Base-by-base conservation (phyloP, 2,329 filamentous ascomycete genomes). In the Colletotrichum sp. region DNA sequence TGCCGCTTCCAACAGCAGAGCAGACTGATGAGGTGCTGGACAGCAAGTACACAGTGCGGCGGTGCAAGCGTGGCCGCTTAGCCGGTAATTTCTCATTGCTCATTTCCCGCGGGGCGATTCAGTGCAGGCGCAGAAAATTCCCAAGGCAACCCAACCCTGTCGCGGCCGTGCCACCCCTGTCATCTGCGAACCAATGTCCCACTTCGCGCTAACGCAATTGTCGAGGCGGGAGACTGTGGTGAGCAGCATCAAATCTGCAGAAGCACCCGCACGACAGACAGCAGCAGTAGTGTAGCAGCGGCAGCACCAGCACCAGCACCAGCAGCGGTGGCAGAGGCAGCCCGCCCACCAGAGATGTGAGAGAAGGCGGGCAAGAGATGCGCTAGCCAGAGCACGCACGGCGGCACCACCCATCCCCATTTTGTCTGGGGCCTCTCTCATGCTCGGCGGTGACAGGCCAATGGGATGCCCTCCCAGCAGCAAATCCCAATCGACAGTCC, bases 51-150 rank as follows among this genome's bases (percentile, higher is more conserved):
- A 73, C 73, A 68, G 70, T 75, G 73, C 36, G 32, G n/a, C 21
- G 32, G n/a, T 26, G 57, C 14, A 39, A 26, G n/a, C 24, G 16
- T 48, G 32, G 52, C 70, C 70, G 73, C 73, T 68, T 68, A 68
- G 63, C 52, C 57, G 73, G 63, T 73, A 75, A 75, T 75, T 68
- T 75, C 70, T 72, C 57, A 68, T 28, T 48, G 60, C 73, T 75
- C 73, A 75, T 75, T 75, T 75, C 73, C 73, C 70, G 59, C 73
- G 57, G 73, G 64, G 39, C 73, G 70, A 75, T 73, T 75, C 70
- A 69, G 64, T 75, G 59, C 73, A 73, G 72, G 69, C 70, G 73
- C 70, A 75, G 70, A 75, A 75, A 75, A 68, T 73, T 75, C 72
- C 59, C 59, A 73, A 59, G 57, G 39, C 72, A 26, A 26, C 32